Base-by-base conservation (phyloP, 2,329 filamentous ascomycete species). In the Verticillium tricorpus region DNA sequence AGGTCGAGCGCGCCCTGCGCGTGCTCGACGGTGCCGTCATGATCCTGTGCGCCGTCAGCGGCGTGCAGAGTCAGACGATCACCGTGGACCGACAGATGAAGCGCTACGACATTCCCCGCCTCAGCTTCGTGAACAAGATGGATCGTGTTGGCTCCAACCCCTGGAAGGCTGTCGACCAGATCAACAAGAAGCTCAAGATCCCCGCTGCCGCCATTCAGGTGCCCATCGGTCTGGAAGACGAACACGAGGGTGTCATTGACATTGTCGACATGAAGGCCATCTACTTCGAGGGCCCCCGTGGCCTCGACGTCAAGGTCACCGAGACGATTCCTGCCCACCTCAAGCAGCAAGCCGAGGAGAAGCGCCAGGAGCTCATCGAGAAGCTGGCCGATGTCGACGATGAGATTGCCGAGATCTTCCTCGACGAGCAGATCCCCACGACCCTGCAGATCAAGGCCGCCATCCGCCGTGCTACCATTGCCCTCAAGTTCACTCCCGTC, bases 121-220 rank as follows among this genome's bases (percentile, higher is more conserved):
- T 99, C 75, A 96, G 91, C 60, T 99, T 99, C 72, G 88, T 99
- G 74, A 99, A 99, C 82, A 99, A 99, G 84, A 98, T 99, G 94
- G 95, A 99, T 73, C 90, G 95, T 67, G 97, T 97, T 90, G 95
- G 95, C 63, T 92, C 95, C 67, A 98, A 99, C 74, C 95, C 95
- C 9, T 99, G 93, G 87, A 97, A 96, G 79, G 93, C 93, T 9
- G 88, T 99, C 62, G 94, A 99, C 50, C 93, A 97, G 79, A 98
- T 99, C 82, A 97, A 97, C 80, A 86, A 89, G 70, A 99, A 99
- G 80, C 86, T 99, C 65, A 93, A 93, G 79, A 89, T 98, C 60
- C 89, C 91, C 35, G 95, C 95, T 37, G 95, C 95, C 14, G 95
- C 95, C 19, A 85, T 99, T 54, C 95, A 99, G 78, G 88, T 99